Evolutionary conservation across 1,139 yeast genomes (phyloP).

Genomic region (Saccharomyces hybrid): DNA sequence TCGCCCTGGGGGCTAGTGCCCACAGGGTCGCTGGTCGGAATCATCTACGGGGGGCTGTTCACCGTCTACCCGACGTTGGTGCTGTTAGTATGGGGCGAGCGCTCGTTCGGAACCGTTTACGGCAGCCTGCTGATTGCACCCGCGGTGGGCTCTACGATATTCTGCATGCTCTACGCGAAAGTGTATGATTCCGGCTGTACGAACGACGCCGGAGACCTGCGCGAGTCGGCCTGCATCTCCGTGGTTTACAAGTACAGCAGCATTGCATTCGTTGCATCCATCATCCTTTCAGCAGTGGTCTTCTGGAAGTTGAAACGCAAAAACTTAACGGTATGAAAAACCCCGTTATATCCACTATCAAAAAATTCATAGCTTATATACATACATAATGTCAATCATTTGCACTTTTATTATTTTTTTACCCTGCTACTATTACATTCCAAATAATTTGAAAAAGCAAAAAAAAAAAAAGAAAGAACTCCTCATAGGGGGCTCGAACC

Average conservation of each 20-base stretch:
- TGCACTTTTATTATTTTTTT: neutral
- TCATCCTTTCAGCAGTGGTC: slow-evolving; percentile 9
- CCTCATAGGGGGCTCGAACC: slow-evolving; percentile 37
- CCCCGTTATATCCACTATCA: neutral
- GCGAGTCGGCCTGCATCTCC: slow-evolving; percentile 14
- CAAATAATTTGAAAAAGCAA: slow-evolving; percentile 7
- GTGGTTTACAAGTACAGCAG: slow-evolving; percentile 14
- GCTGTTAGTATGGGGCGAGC: slow-evolving; percentile 83
- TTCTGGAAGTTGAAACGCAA: slow-evolving; percentile 2
- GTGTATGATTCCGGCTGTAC: slow-evolving; percentile 44
- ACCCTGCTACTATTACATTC: neutral
- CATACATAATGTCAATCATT: neutral
- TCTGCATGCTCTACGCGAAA: slow-evolving; percentile 65
- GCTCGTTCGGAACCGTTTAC: slow-evolving; percentile 88
- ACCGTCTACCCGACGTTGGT: slow-evolving; percentile 80
- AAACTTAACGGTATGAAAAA: neutral
- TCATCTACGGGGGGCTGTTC: slow-evolving; percentile 76
- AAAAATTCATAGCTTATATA: neutral
- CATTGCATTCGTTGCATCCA: slow-evolving; percentile 11
- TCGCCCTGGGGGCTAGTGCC: slow-evolving; percentile 27
- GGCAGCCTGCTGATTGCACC: slow-evolving; percentile 89
- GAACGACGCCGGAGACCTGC: neutral
- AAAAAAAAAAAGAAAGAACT: slow-evolving; percentile 25
- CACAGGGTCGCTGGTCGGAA: slow-evolving; percentile 54
- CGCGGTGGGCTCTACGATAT: slow-evolving; percentile 70